Base-by-base conservation (phyloP, 768 basidiomycete genomes). In the Phylloporus arenicola region DNA sequence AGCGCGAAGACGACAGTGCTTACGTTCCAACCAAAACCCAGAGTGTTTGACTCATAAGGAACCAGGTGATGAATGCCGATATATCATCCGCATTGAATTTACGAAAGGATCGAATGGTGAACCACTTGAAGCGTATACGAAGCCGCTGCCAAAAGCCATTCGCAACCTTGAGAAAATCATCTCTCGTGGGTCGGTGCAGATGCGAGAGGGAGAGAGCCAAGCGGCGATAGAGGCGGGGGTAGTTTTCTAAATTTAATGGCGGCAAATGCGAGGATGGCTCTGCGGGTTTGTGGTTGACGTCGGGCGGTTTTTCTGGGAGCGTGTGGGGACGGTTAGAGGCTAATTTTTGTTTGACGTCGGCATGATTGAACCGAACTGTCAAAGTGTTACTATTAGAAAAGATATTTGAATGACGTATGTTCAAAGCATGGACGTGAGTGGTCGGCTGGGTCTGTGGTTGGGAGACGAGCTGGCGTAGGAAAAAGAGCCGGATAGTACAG, bases 61-160 rank as follows among this genome's bases (percentile, higher is more conserved):
- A 92, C 89, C 92, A 94, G 46, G 90, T 93, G 30, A 95, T 70
- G 70, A 99, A 97, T 1, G 94, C 95, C 37, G 92, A 94, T 48
- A 95, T 88, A 65, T 99, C 96, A 66, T 99, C 96, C 45, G 90
- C 86, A 58, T 96, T 93, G 70, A 94, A 99, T 61, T 82, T 85
- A 42, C 95, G 82, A 72, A 96, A 99, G 4, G 90, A 92, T 54
- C 90, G 78, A 59, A 98, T 94, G 11, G 92, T 92, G 57, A 93
- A 88, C 96, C 96, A 99, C 65, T 92, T 92, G 73, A 97, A 91
- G n/a, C 92, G 81, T 57, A 98, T 88, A 19, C 85, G 79, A 20
- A 87, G 67, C 3, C 96, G 82, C 57, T 95, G 81, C 84, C 92
- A 92, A 65, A 94, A 93, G n/a, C 86, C 84, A 27, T 79, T 87